Conservation (phyloP, 2,329 filamentous ascomycete species). For the Stemphylium vesicarium region DNA sequence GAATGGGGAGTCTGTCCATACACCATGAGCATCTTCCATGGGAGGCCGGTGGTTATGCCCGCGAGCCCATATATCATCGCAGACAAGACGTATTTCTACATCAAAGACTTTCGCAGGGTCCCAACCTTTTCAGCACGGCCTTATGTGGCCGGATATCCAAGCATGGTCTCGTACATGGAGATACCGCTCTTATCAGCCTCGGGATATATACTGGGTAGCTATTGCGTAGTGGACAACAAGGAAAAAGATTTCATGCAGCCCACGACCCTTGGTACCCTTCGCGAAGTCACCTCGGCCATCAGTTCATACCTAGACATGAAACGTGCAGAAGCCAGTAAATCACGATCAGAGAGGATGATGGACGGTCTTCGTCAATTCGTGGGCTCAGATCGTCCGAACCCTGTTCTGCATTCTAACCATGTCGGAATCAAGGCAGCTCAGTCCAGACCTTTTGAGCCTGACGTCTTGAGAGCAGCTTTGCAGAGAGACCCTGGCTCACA, state of each 20-base stretch:
- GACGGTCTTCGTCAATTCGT: slow-evolving; percentile 16
- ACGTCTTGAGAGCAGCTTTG: slow-evolving; percentile 3
- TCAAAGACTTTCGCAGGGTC: slow-evolving; percentile 15
- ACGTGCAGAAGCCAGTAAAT: slow-evolving; percentile 10
- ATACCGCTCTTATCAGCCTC: slow-evolving; percentile 13
- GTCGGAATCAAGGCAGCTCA: not conserved
- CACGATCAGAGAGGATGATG: slow-evolving; percentile 16
- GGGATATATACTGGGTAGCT: slow-evolving; percentile 17
- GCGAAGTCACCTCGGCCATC: slow-evolving; percentile 13
- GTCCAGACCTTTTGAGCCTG: slow-evolving; percentile 2
- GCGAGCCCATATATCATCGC: slow-evolving; percentile 9
- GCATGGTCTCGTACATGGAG: slow-evolving; percentile 17
- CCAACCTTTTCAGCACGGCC: slow-evolving; percentile 11
- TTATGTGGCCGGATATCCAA: slow-evolving; percentile 11
- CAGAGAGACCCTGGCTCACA: not conserved
- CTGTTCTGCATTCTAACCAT: not conserved
- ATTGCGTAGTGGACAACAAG: slow-evolving; percentile 17
- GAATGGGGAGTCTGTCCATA: slow-evolving; percentile 21
- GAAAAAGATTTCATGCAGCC: slow-evolving; percentile 11
- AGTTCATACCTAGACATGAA: slow-evolving; percentile 15
- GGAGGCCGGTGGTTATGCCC: slow-evolving; percentile 2
- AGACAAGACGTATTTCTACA: slow-evolving; percentile 10
- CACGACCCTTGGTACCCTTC: slow-evolving; percentile 2
- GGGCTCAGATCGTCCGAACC: not conserved
- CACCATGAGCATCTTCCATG: slow-evolving; percentile 16